A percentile compares a stretch with the other conserved stretches of the same genome.
Evolutionary conservation across 106 monocot genomes (phyloP).

Genomic region (Iris macrosiphon): DNA sequence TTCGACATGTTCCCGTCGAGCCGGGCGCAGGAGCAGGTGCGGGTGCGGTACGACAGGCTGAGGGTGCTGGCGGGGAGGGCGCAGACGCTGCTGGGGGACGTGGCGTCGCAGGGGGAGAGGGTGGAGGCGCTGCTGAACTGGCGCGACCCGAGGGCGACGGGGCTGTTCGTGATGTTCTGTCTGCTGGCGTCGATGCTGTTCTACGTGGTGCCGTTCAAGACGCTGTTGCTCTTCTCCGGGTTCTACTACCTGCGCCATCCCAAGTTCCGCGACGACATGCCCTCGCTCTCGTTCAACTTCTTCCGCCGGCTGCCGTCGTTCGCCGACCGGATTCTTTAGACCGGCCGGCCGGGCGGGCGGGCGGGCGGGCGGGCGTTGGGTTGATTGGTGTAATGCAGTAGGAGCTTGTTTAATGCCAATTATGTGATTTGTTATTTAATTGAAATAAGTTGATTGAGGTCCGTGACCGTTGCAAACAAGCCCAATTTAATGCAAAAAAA

Average conservation of each 20-base stretch:
- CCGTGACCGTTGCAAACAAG: too few species aligned
- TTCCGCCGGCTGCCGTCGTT: conserved; percentile 77
- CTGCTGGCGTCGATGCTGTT: conserved; percentile 37
- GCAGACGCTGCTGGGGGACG: conserved; percentile 74
- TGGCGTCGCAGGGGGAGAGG: conserved; percentile 83
- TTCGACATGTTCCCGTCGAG: conserved; percentile 55
- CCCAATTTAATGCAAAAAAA: too few species aligned
- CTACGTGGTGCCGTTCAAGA: conserved; percentile 66
- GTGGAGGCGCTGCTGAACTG: conserved; percentile 65
- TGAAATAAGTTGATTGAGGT: too few species aligned
- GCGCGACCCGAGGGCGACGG: conserved; percentile 78
- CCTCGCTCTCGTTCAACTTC: conserved; percentile 58
- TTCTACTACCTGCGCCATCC: conserved; percentile 81
- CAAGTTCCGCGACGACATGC: conserved; percentile 81
- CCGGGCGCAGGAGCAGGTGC: conserved; percentile 37
- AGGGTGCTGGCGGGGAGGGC: conserved; percentile 60
- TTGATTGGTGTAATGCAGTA: too few species aligned
- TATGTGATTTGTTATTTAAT: too few species aligned
- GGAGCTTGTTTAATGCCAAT: too few species aligned
- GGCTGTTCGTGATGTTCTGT: conserved; percentile 56
- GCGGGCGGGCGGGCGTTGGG: too few species aligned
- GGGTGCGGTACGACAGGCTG: conserved; percentile 67
- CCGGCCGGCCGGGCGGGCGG: too few species aligned
- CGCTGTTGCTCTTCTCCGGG: conserved; percentile 31
- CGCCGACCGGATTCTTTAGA: conserved; percentile 59